phyloP scores from a whole-genome alignment of 2,329 filamentous ascomycete species.

The Ophiostoma quercus region DNA sequence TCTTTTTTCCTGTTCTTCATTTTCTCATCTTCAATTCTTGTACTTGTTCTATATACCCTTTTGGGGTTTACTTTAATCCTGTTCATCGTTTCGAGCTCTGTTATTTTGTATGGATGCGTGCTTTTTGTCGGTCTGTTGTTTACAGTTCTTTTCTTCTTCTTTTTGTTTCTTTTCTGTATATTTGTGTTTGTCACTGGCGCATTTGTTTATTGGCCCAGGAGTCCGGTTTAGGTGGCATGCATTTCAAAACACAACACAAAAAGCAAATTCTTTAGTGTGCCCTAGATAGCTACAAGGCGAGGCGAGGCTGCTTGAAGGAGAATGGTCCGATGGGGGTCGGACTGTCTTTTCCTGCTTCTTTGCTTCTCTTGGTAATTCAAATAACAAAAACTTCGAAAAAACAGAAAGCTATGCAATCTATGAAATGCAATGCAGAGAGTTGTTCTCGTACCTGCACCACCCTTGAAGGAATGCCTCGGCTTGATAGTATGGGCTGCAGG shows the following conservation, averaged over 20 bases:
- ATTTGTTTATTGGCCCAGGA: neutral
- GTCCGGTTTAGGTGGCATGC: neutral
- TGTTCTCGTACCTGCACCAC: neutral
- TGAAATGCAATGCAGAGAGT: neutral
- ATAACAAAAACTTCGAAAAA: neutral
- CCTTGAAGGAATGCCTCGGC: neutral
- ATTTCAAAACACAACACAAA: neutral
- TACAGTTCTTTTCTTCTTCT: neutral
- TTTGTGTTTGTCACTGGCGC: neutral
- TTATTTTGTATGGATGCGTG: neutral
- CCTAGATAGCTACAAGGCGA: neutral
- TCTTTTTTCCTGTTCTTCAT: neutral
- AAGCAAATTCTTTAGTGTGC: neutral
- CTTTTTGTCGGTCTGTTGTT: neutral
- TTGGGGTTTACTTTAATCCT: constrained; percentile 1
- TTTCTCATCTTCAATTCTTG: neutral
- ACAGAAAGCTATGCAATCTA: neutral
- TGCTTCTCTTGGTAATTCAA: neutral
- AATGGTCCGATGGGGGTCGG: constrained; percentile 10
- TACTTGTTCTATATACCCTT: constrained; percentile 6
- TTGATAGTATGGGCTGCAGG: neutral
- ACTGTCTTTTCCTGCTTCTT: neutral
- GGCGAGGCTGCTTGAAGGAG: neutral
- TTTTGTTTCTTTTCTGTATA: neutral
- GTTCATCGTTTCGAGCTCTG: neutral